Percentiles rank a stretch among this genome's conserved stretches.
These are phyloP conservation scores for Mucor velutinosus DNA, from an alignment of 371 early-diverging fungal genomes.

Conservation along the genomic window DNA sequence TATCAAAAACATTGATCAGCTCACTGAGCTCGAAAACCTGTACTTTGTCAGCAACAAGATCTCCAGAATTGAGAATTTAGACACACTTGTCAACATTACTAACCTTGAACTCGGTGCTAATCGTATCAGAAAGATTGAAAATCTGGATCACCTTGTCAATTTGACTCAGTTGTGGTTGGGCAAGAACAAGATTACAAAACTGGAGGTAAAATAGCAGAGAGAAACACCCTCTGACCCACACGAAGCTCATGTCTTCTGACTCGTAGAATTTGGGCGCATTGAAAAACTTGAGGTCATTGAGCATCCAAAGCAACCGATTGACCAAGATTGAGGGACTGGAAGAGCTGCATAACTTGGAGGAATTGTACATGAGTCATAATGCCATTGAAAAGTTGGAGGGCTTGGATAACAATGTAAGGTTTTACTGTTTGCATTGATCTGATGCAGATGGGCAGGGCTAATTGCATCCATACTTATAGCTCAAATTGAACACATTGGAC, in stretches of 20 bases:
- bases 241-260: background rate
- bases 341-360: constrained; percentile 71
- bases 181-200: constrained; percentile 92
- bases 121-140: constrained; percentile 86
- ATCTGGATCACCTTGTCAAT: constrained; percentile 75
- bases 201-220: constrained; percentile 58
- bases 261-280: constrained; percentile 40
- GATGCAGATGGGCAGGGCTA: background rate
- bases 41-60: constrained; percentile 90
- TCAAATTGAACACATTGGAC: constrained; percentile 77
- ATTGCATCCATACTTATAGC: constrained; percentile 26
- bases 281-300: constrained; percentile 73
- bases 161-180: constrained; percentile 93
- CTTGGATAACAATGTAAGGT: constrained; percentile 73
- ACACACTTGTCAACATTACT: constrained; percentile 62
- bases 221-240: background rate
- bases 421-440: background rate
- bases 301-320: constrained; percentile 87
- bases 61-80: constrained; percentile 74
- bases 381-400: constrained; percentile 74
- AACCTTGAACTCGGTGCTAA: constrained; percentile 96
- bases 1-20: constrained; percentile 63
- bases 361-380: constrained; percentile 89
- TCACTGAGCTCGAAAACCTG: constrained; percentile 64
- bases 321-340: constrained; percentile 78